These are phyloP conservation scores for Tylopilus felleus DNA, from an alignment of 768 basidiomycete genomes.

Conservation along the genomic window DNA sequence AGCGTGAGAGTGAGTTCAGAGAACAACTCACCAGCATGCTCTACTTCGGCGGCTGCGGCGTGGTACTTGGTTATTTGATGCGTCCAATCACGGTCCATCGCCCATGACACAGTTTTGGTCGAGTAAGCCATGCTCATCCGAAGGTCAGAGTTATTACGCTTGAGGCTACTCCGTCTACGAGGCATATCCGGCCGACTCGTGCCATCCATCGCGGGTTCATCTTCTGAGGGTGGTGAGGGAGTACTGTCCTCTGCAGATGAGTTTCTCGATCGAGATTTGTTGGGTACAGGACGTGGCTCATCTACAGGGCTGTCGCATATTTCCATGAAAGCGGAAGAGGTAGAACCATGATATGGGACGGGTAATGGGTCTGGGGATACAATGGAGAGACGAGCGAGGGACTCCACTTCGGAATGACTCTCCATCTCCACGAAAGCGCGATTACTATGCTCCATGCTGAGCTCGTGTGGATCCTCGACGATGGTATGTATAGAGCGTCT, in stretches of 20 bases:
- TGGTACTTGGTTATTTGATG: conserved; percentile 52
- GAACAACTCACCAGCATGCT: conserved; percentile 35
- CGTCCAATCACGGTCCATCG: conserved; percentile 61
- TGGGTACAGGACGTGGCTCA: conserved; percentile 6
- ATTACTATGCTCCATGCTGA: conserved; percentile 10
- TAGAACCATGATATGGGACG: conserved; percentile 42
- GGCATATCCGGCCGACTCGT: conserved; percentile 33
- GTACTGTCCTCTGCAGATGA: conserved; percentile 19
- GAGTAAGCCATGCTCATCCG: conserved; percentile 47
- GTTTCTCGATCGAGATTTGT: conserved; percentile 15
- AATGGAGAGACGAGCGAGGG: conserved; percentile 26
- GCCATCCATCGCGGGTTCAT: conserved; percentile 32
- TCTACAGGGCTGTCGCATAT: conserved; percentile 35
- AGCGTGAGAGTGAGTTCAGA: background rate
- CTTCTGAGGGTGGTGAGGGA: conserved; percentile 31
- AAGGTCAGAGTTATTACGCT: conserved; percentile 47
- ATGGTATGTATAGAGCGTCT: conserved; percentile 30
- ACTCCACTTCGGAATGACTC: conserved; percentile 24
- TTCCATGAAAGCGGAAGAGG: conserved; percentile 28
- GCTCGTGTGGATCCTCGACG: conserved; percentile 27
- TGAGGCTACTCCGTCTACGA: conserved; percentile 63
- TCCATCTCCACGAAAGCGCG: conserved; percentile 17
- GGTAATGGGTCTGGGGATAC: conserved; percentile 43
- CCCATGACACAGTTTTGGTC: conserved; percentile 72
- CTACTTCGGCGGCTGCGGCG: conserved; percentile 38